Conservation (phyloP, 768 basidiomycete species). For the Psilocybe subaeruginosa region DNA sequence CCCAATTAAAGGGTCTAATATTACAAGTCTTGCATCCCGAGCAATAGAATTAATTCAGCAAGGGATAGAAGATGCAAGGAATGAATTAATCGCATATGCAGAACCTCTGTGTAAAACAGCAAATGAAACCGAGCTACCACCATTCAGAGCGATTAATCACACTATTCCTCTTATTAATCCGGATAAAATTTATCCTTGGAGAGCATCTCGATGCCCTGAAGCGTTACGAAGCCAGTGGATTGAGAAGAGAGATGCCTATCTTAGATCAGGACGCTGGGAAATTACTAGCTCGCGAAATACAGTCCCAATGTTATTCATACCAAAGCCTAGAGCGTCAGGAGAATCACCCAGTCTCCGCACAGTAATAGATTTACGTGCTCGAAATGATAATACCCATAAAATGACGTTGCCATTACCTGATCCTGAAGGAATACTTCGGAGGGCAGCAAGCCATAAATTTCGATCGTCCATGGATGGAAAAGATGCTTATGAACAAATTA, state of each 20-base stretch:
- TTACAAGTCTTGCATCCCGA: conserved; percentile 16
- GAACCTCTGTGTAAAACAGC: conserved; percentile 20
- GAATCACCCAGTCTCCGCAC: conserved; percentile 26
- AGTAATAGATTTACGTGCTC: conserved; percentile 35
- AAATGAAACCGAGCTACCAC: conserved; percentile 35
- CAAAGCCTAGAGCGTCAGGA: conserved; percentile 26
- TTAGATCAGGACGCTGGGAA: conserved; percentile 31
- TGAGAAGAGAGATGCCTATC: conserved; percentile 31
- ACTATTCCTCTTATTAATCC: conserved; percentile 41
- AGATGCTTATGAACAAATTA: conserved; percentile 45
- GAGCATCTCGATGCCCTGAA: conserved; percentile 39
- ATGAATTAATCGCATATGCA: conserved; percentile 26
- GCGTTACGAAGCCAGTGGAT: conserved; percentile 31
- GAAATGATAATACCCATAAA: conserved; percentile 42
- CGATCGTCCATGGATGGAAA: conserved; percentile 38
- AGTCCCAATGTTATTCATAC: conserved; percentile 37
- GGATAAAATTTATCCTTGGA: conserved; percentile 32
- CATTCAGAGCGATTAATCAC: conserved; percentile 42
- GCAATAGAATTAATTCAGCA: conserved; percentile 12
- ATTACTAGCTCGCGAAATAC: conserved; percentile 33
- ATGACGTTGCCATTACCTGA: conserved; percentile 42
- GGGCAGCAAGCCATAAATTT: conserved; percentile 31
- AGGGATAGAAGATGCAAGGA: conserved; percentile 19
- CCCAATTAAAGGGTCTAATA: conserved; percentile 18
- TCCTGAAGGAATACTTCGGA: conserved; percentile 36